Evolutionary conservation across 805 yeast genomes (phyloP).

Genomic region (Yamadazyma sp.): DNA sequence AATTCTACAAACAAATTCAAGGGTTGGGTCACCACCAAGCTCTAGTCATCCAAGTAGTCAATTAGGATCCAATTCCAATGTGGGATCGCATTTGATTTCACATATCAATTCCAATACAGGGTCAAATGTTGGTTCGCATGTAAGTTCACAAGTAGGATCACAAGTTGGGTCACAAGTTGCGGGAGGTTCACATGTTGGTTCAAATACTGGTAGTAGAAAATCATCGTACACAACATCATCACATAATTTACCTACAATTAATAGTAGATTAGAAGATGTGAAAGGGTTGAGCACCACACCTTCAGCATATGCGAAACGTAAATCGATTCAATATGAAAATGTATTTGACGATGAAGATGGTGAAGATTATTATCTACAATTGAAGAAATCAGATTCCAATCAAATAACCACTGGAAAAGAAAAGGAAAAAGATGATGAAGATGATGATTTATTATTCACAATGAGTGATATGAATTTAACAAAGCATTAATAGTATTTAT

Average conservation of each 20-base stretch:
- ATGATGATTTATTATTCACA: constrained; percentile 64
- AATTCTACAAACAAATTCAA: constrained; percentile 24
- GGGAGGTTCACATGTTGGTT: no score
- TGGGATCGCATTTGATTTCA: background rate
- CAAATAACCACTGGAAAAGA: background rate
- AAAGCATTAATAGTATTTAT: constrained; percentile 19
- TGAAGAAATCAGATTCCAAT: constrained; percentile 1
- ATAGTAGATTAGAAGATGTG: constrained; percentile 26
- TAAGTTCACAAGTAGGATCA: constrained; percentile 2
- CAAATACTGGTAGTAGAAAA: constrained; percentile 18
- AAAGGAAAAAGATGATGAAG: constrained; percentile 30
- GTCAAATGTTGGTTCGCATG: constrained; percentile 1
- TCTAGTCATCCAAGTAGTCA: constrained; percentile 1
- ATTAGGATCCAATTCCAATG: background rate
- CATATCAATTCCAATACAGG: background rate
- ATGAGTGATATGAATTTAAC: constrained; percentile 71
- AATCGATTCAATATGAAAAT: constrained; percentile 31
- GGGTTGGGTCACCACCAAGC: background rate
- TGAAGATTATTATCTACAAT: constrained; percentile 18
- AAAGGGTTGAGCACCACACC: constrained; percentile 37
- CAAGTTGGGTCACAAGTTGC: background rate
- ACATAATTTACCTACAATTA: constrained; percentile 26
- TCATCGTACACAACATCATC: constrained; percentile 18
- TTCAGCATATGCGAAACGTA: constrained; percentile 24
- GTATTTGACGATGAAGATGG: constrained; percentile 53